A percentile compares a stretch with the other conserved stretches of the same genome.
These are phyloP conservation scores for Chlamydomonas sphaeroides DNA, from an alignment of 139 green algal species.

Conservation along the genomic window DNA sequence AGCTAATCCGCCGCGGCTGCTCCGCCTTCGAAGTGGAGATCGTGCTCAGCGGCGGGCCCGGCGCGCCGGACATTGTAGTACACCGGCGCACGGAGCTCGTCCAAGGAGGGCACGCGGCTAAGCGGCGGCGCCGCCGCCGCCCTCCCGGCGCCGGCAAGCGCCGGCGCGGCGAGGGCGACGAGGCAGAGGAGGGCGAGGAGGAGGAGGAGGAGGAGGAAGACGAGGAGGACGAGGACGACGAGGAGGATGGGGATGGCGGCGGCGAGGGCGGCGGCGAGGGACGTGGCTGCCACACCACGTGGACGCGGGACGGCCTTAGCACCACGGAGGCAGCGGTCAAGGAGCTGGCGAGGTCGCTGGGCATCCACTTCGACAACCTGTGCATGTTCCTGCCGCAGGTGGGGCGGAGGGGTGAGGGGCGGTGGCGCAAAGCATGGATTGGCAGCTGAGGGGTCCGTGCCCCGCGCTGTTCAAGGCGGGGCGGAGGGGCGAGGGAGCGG, in stretches of 20 bases:
- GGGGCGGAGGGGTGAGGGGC: neutral
- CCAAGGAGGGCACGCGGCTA: too few relatives aligned
- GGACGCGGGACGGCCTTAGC: neutral
- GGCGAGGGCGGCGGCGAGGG: neutral
- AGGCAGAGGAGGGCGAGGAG: neutral
- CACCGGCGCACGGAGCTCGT: conserved; percentile 38
- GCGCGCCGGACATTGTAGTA: conserved; percentile 44
- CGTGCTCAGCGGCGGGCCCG: conserved; percentile 62
- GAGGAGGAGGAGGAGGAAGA: neutral
- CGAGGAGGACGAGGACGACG: neutral
- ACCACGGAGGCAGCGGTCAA: conserved; percentile 63
- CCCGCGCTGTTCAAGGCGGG: too few relatives aligned
- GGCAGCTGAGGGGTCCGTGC: too few relatives aligned
- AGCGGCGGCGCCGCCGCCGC: too few relatives aligned
- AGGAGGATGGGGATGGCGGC: neutral
- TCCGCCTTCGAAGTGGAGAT: conserved; percentile 70
- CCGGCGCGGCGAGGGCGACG: neutral
- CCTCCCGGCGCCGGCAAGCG: neutral
- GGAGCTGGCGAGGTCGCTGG: conserved; percentile 67
- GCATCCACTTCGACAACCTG: conserved; percentile 98
- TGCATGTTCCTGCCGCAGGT: conserved; percentile 73
- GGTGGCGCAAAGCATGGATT: too few relatives aligned
- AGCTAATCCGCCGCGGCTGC: conserved; percentile 81
- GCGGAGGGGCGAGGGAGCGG: too few relatives aligned
- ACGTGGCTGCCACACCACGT: neutral